A percentile compares a stretch with the other conserved stretches of the same genome.
These are phyloP conservation scores for Rosa chinensis DNA, from an alignment of 306 rosid species.

Conservation along the genomic window DNA sequence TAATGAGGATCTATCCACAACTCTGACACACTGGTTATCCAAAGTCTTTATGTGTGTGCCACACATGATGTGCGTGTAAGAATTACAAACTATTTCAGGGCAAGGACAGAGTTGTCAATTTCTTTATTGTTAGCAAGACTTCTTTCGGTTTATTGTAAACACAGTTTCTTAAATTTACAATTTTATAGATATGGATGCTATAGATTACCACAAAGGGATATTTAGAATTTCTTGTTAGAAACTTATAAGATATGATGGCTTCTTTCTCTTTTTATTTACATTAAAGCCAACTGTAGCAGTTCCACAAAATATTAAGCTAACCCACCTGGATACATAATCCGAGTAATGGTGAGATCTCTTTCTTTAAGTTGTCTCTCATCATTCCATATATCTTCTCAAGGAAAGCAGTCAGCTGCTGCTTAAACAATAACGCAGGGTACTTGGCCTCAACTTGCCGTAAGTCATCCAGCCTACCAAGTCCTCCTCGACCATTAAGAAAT, in stretches of 20 bases:
- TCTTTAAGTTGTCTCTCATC: conserved; percentile 94
- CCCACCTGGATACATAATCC: conserved; percentile 95
- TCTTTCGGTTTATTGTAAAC: background rate
- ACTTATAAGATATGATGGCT: background rate
- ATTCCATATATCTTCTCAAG: conserved; percentile 97
- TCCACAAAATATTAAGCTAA: background rate
- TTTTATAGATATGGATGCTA: background rate
- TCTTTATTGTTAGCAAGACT: background rate
- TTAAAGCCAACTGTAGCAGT: background rate
- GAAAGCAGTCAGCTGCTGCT: conserved; percentile 99
- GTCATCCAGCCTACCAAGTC: conserved; percentile 84
- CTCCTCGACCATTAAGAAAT: conserved; percentile 89
- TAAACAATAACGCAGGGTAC: conserved; percentile 93
- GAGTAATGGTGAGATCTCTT: conserved; percentile 97
- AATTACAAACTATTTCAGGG: background rate
- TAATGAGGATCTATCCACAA: conserved; percentile 9
- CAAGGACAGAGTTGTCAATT: background rate
- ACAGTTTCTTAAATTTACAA: background rate
- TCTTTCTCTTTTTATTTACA: conserved; percentile 10
- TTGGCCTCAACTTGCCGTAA: conserved; percentile 99
- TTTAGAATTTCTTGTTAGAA: background rate
- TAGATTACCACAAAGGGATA: background rate
- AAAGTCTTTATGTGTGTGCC: background rate
- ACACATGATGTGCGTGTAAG: background rate
- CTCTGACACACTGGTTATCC: background rate